Conservation (phyloP, 176 grass and related monocot species). For the Chrysopogon serrulatus region DNA sequence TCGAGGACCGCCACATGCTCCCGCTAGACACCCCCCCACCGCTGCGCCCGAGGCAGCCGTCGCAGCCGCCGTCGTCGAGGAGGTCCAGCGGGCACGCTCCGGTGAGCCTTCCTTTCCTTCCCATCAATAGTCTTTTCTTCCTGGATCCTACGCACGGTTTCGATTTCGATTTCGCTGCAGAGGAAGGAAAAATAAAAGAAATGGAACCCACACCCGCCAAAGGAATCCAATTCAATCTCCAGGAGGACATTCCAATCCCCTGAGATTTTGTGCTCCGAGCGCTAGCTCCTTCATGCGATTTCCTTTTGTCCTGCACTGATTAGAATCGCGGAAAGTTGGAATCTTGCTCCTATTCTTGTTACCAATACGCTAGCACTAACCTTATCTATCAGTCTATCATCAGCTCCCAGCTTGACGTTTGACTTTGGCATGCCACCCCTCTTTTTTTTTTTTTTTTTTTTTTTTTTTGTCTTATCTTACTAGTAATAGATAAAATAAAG, state of each 20-base stretch:
- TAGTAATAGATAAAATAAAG: no score
- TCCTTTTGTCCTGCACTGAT: neutral
- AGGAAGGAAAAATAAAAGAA: no score
- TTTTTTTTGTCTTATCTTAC: no score
- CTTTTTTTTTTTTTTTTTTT: no score
- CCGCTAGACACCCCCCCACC: conserved; percentile 23
- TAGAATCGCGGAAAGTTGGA: conserved; percentile 14
- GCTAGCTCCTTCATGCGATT: neutral
- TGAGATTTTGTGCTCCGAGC: conserved; percentile 25
- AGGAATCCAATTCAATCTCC: neutral
- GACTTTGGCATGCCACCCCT: conserved; percentile 4
- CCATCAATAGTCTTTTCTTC: no score
- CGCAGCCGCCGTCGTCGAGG: conserved; percentile 26
- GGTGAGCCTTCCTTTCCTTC: conserved; percentile 25
- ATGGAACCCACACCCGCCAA: neutral
- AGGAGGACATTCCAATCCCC: neutral
- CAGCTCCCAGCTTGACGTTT: conserved; percentile 10
- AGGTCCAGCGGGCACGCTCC: conserved; percentile 35
- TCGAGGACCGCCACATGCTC: conserved; percentile 49
- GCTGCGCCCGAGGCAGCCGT: conserved; percentile 4
- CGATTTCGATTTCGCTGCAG: neutral
- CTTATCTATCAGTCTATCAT: neutral
- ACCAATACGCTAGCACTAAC: neutral
- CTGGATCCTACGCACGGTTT: neutral
- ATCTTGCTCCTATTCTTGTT: conserved; percentile 27